phyloP scores from a whole-genome alignment of 2,329 filamentous ascomycete species.

The Cordyceps cateniannulata region DNA sequence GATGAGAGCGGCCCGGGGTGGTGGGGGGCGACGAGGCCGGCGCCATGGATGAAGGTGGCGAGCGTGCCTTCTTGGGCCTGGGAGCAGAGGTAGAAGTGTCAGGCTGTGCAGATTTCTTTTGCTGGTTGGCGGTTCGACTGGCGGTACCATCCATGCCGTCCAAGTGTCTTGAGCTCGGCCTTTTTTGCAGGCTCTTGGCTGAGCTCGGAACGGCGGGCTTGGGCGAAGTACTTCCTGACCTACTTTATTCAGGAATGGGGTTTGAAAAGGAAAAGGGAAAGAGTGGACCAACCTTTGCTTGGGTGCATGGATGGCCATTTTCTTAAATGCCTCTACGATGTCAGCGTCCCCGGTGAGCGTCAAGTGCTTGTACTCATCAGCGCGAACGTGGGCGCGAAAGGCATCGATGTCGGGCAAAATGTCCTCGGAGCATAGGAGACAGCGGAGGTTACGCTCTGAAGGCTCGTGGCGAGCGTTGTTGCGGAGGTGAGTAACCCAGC shows the following conservation, averaged over 20 bases:
- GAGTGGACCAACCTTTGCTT: constrained; percentile 15
- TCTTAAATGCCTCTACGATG: constrained; percentile 22
- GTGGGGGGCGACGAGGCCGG: constrained; percentile 18
- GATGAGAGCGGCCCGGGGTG: background rate
- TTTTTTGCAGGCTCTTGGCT: background rate
- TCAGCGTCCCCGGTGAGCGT: constrained; percentile 19
- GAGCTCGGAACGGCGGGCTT: background rate
- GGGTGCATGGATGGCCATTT: constrained; percentile 15
- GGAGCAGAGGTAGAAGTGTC: background rate
- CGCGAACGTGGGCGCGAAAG: constrained; percentile 22
- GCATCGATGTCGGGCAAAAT: constrained; percentile 19
- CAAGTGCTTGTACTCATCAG: constrained; percentile 16
- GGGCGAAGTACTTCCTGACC: background rate
- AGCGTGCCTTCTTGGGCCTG: constrained; percentile 21
- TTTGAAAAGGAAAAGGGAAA: background rate
- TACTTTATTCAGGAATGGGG: background rate
- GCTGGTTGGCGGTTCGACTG: background rate
- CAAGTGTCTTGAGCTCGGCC: background rate
- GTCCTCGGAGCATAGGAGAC: constrained; percentile 21
- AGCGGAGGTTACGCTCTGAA: constrained; percentile 14
- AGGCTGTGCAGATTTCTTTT: constrained; percentile 14
- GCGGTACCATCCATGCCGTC: background rate
- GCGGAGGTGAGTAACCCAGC: constrained; percentile 21
- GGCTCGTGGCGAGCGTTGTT: constrained; percentile 19
- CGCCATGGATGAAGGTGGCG: constrained; percentile 20